Conservation (phyloP, 139 green algal genomes). For the Spirogloea muscicola region DNA sequence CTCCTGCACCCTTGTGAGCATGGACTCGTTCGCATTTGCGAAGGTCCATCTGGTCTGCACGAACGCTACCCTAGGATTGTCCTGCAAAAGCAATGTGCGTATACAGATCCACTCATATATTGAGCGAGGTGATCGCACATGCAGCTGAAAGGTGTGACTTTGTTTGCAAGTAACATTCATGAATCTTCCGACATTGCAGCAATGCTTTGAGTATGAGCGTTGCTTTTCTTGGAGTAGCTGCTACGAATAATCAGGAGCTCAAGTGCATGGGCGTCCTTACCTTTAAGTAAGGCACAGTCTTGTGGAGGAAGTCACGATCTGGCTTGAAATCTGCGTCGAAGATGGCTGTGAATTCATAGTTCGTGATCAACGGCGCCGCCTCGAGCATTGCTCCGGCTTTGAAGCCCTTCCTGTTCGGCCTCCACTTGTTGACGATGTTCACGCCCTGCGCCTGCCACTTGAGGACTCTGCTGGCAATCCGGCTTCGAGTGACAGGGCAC, state of each 20-base stretch:
- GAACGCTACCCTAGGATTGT: constrained; percentile 60
- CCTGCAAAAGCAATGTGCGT: constrained; percentile 6
- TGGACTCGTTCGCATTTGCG: constrained; percentile 65
- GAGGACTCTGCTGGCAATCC: constrained; percentile 39
- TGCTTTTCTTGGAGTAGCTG: too few species aligned
- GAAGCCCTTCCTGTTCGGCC: constrained; percentile 75
- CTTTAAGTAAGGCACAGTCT: constrained; percentile 50
- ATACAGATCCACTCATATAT: too few species aligned
- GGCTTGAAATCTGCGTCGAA: constrained; percentile 88
- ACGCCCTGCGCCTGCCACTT: constrained; percentile 59
- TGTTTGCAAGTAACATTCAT: too few species aligned
- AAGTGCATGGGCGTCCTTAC: too few species aligned
- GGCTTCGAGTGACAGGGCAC: constrained; percentile 57
- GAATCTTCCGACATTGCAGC: too few species aligned
- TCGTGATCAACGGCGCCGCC: neutral
- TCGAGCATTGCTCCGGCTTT: constrained; percentile 77
- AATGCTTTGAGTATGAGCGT: too few species aligned
- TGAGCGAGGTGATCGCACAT: too few species aligned
- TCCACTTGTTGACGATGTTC: constrained; percentile 58
- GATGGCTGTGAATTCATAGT: constrained; percentile 66
- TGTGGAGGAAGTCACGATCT: constrained; percentile 68
- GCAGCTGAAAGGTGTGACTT: too few species aligned
- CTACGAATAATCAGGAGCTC: too few species aligned
- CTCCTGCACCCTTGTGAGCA: constrained; percentile 70
- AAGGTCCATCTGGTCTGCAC: constrained; percentile 74